Conservation (phyloP, 192 early-diverging fungal genomes). For the Coemansia umbellata region DNA sequence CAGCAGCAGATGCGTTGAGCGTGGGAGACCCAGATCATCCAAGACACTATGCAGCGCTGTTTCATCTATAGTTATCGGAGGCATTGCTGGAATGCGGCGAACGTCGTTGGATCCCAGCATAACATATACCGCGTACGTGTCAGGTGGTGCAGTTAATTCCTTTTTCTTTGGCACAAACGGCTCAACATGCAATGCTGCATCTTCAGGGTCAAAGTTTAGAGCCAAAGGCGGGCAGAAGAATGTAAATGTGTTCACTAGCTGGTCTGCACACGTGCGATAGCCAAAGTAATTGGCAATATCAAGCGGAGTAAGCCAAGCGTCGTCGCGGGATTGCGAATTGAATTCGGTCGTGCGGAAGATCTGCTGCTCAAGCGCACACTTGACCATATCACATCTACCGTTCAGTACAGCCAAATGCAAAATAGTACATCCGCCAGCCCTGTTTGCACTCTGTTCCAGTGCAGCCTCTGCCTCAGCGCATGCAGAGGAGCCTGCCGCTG, state of each 20-base stretch:
- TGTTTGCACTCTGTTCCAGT: slow-evolving; percentile 13
- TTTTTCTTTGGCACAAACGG: background rate
- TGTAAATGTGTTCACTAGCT: slow-evolving; percentile 24
- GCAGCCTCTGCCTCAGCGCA: slow-evolving; percentile 15
- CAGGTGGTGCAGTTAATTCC: slow-evolving; percentile 7
- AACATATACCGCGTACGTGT: slow-evolving; percentile 26
- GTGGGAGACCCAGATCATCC: slow-evolving; percentile 35
- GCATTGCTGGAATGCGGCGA: slow-evolving; percentile 14
- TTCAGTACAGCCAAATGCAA: slow-evolving; percentile 46
- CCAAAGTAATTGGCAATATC: slow-evolving; percentile 47
- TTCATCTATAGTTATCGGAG: slow-evolving; percentile 24
- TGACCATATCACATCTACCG: slow-evolving; percentile 18
- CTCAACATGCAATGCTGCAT: slow-evolving; percentile 19
- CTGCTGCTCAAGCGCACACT: slow-evolving; percentile 15
- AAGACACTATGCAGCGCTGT: slow-evolving; percentile 27
- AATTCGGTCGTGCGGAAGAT: slow-evolving; percentile 13
- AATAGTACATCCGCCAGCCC: slow-evolving; percentile 19
- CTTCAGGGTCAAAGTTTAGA: slow-evolving; percentile 4
- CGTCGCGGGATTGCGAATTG: slow-evolving; percentile 19
- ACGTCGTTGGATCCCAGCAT: slow-evolving; percentile 42
- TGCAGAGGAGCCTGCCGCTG: slow-evolving; percentile 1
- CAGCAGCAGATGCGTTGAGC: slow-evolving; percentile 44
- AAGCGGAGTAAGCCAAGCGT: slow-evolving; percentile 31
- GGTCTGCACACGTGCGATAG: slow-evolving; percentile 36
- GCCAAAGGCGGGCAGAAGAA: slow-evolving; percentile 9